Conservation (phyloP, 495 filamentous ascomycete species). For the Aspergillus ostianus region DNA sequence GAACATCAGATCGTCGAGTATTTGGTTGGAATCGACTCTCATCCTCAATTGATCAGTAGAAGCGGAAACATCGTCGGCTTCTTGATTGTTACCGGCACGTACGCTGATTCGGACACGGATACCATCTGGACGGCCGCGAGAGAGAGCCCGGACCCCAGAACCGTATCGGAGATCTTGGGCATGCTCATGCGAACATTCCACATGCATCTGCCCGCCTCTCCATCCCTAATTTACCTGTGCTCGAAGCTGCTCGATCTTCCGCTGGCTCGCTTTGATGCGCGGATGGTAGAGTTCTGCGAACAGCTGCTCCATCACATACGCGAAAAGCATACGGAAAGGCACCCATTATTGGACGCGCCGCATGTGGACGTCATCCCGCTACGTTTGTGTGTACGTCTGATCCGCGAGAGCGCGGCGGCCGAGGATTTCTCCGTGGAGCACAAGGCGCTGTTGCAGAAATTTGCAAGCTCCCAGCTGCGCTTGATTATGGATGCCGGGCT, state of each 20-base stretch:
- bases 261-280: conserved; percentile 54
- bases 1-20: conserved; percentile 72
- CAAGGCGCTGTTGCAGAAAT: conserved; percentile 49
- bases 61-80: conserved; percentile 85
- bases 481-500: conserved; percentile 53
- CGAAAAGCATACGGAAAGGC: conserved; percentile 27
- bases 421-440: conserved; percentile 39
- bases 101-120: conserved; percentile 70
- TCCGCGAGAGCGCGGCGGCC: conserved; percentile 58
- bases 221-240: conserved; percentile 66
- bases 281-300: conserved; percentile 50
- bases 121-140: conserved; percentile 81
- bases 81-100: conserved; percentile 75
- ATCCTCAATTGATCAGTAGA: conserved; percentile 80
- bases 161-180: conserved; percentile 71
- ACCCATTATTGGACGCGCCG: conserved; percentile 17
- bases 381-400: conserved; percentile 62
- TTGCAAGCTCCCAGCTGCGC: conserved; percentile 55
- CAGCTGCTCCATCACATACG: conserved; percentile 38
- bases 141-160: conserved; percentile 79
- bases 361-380: conserved; percentile 39
- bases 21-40: conserved; percentile 86
- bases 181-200: conserved; percentile 70
- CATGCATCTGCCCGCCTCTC: conserved; percentile 49
- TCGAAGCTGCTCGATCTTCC: conserved; percentile 70